Evolutionary conservation across 2,329 filamentous ascomycete species (phyloP).

Genomic region (Cytospora leucostoma): DNA sequence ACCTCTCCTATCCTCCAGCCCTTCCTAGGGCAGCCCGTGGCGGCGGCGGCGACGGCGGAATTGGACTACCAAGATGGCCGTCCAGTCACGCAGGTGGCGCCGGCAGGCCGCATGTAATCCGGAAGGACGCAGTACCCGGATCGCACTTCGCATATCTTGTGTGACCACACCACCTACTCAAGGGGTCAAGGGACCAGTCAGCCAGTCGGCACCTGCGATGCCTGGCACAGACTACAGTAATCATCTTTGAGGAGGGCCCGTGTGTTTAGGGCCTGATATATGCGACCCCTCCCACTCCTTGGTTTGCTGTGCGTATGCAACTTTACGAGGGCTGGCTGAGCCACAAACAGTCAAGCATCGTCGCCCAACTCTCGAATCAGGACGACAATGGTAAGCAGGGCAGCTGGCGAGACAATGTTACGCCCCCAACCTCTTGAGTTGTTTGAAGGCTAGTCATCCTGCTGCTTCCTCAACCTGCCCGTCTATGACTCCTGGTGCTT

Average conservation of each 20-base stretch:
- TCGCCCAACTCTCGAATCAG: slow-evolving; percentile 11
- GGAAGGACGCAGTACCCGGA: background rate
- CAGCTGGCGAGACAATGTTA: background rate
- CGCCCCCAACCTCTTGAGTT: background rate
- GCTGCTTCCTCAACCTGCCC: background rate
- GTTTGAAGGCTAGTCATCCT: background rate
- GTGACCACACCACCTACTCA: background rate
- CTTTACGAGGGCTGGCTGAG: slow-evolving; percentile 14
- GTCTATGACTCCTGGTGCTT: slow-evolving; percentile 12
- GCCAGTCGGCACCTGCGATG: background rate
- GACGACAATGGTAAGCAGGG: background rate
- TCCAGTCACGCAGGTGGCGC: background rate
- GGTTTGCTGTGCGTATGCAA: background rate
- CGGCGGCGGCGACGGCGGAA: background rate
- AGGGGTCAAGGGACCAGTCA: background rate
- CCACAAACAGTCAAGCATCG: slow-evolving; percentile 3
- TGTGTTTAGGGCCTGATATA: slow-evolving; percentile 9
- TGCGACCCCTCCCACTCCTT: background rate
- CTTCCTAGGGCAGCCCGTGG: too few species aligned
- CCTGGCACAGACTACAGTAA: background rate
- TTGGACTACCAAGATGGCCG: background rate
- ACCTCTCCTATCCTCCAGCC: background rate
- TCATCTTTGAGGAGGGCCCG: background rate
- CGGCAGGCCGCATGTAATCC: background rate
- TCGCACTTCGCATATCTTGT: slow-evolving; percentile 1